These are phyloP conservation scores for Actinomucor elegans DNA, from an alignment of 371 early-diverging fungal species.

Conservation along the genomic window DNA sequence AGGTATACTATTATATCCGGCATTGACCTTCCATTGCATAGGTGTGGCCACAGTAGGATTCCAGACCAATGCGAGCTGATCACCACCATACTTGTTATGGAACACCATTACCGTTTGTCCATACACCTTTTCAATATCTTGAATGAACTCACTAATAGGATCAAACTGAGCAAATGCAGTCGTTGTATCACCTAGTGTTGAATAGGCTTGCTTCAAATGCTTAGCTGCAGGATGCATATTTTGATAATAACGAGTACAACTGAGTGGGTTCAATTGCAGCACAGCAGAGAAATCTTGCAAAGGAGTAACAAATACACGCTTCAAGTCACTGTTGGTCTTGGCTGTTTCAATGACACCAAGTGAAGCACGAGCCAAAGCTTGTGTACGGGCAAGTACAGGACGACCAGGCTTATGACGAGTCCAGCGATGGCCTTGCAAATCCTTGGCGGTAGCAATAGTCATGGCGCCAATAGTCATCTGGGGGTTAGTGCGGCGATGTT, in stretches of 20 bases:
- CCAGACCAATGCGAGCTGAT: conserved; percentile 73
- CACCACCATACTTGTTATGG: conserved; percentile 78
- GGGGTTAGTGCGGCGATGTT: conserved; percentile 40
- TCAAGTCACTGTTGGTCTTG: conserved; percentile 6
- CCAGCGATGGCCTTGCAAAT: conserved; percentile 65
- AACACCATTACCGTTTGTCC: conserved; percentile 66
- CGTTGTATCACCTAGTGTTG: conserved; percentile 45
- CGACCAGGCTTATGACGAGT: conserved; percentile 43
- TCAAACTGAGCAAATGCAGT: conserved; percentile 61
- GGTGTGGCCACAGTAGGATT: conserved; percentile 55
- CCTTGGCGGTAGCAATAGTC: conserved; percentile 68
- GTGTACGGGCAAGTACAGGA: conserved; percentile 60
- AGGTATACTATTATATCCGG: conserved; percentile 62
- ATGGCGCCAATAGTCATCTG: conserved; percentile 56
- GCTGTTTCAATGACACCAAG: conserved; percentile 33
- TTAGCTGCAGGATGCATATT: conserved; percentile 49
- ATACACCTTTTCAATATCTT: conserved; percentile 59
- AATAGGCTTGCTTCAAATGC: conserved; percentile 29
- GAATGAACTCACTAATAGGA: conserved; percentile 59
- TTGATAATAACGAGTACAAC: conserved; percentile 66
- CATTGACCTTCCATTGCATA: conserved; percentile 66
- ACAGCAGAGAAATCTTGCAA: conserved; percentile 68
- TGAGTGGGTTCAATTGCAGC: conserved; percentile 55
- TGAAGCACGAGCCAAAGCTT: conserved; percentile 64
- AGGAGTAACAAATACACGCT: conserved; percentile 69